Conservation (phyloP, 164 flowering plant genomes). For the Magnolia officinalis region DNA sequence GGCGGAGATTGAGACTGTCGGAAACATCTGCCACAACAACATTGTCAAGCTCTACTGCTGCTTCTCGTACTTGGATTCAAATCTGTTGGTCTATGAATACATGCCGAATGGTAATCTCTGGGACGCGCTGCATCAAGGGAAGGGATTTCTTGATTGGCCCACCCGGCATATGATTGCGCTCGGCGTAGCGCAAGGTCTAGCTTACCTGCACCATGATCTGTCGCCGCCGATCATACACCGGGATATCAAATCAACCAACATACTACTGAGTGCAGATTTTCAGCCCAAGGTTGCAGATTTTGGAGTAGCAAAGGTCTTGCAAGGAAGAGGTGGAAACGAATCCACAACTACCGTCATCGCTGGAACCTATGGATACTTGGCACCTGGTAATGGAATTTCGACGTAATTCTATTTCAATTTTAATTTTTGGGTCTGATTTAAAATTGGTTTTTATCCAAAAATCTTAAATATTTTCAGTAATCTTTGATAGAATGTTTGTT, state of each 20-base stretch:
- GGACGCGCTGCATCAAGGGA: conserved; percentile 78
- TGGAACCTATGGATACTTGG: conserved; percentile 94
- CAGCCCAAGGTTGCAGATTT: conserved; percentile 96
- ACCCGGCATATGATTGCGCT: conserved; percentile 78
- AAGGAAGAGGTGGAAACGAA: conserved; percentile 71
- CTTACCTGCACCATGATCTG: conserved; percentile 93
- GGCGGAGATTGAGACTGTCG: conserved; percentile 90
- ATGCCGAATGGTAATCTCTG: conserved; percentile 97
- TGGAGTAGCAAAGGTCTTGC: conserved; percentile 92
- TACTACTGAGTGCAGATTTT: conserved; percentile 66
- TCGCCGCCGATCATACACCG: conserved; percentile 79
- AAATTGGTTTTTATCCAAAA: neutral
- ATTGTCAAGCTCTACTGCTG: conserved; percentile 84
- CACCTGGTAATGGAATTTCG: conserved; percentile 63
- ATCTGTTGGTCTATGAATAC: conserved; percentile 81
- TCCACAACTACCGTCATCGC: conserved; percentile 61
- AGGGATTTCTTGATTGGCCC: conserved; percentile 70
- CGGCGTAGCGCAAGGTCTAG: conserved; percentile 90
- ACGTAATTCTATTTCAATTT: neutral
- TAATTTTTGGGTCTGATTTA: too few relatives aligned
- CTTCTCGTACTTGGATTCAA: conserved; percentile 63
- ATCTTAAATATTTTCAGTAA: neutral
- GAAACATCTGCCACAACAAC: conserved; percentile 89
- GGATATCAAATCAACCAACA: conserved; percentile 90
- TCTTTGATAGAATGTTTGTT: too few relatives aligned